Evolutionary conservation across 768 basidiomycete species (phyloP), one percentile per base, ranked within the genome.

Genomic region (Mrakia gelida): DNA sequence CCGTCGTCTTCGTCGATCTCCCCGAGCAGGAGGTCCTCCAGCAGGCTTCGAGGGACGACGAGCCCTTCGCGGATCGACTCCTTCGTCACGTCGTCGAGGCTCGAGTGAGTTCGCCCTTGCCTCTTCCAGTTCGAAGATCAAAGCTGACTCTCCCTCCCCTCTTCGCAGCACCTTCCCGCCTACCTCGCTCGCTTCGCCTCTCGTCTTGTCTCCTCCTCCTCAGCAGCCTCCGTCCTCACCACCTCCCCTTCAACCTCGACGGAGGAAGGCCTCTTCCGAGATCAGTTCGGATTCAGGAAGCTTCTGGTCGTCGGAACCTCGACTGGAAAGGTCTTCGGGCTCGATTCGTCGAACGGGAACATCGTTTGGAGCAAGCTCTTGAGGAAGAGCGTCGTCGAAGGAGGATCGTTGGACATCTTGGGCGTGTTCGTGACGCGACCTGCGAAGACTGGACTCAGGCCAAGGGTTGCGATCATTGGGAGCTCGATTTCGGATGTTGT

Each of bases 261-360:
- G 23, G 79, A 82, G 45, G 86, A 85, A 32, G 77, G 84, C 0
- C 86, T 91, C 0, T 86, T 77, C 73, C 89, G 92, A 7, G 94
- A 95, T 81, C 84, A 90, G 0, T 96, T 95, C 82, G 94, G 94
- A 0, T 93, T 97, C 85, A 88, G 91, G 54, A 93, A 97, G 82
- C 84, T 97, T 41, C 88, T 95, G 65, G 88, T 96, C 6, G 87
- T 86, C 9, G 91, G 90, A 0, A 93, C 92, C 4, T 80, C 86
- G 0, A 86, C 88, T 41, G 93, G 94, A 2, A 94, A 93, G 81
- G 80, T 95, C 0, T 94, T 90, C 81, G 95, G 90, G 0, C 84
- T 98, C 62, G 94, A 97, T 81, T 91, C 92, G 1, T 88, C 89
- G 15, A 91, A 87, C 63, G 95, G 95, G 0, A 86, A 87, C 2